Base-by-base conservation (phyloP, 2,329 filamentous ascomycete genomes). In the Pestalotiopsis sp. region DNA sequence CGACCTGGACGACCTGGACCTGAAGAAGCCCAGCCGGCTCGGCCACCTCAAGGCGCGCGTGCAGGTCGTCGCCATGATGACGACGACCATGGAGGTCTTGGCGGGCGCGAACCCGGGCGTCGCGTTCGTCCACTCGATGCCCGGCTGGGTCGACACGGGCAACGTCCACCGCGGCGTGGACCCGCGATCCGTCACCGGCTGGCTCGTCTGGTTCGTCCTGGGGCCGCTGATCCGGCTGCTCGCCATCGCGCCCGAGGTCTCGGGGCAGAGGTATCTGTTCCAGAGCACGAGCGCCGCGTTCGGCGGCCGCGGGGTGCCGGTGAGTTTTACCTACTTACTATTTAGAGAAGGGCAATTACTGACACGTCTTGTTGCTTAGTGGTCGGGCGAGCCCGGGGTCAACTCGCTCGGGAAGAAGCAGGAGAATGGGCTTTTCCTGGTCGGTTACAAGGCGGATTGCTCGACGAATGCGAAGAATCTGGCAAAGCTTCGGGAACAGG, bases 141-240 rank as follows among this genome's bases (percentile, higher is more conserved):
- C 81, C 1, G 80, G 80, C 0, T 74, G 66, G 67, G 80, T 82
- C 60, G 76, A 74, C 64, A 82, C 80, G 9, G 79, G 79, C 3
- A 80, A 80, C 70, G 73, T 75, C 14, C 69, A 69, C 38, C 75
- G 79, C 64, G 75, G 78, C 3, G 13, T 68, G 1, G 75, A 77
- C 9, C 66, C 74, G 6, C 69, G 71, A n/a, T 77, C 76, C 2
- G 25, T 75, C 38, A 52, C 72, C 68, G 71, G 38, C 39, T 80
- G 79, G 77, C 14, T 79, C 6, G 68, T 79, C 57, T 76, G 78
- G 75, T 69, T 79, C 3, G 14, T 82, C 11, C 68, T 80, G 3
- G 75, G 77, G 65, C 79, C 75, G 0, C 68, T 81, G 25, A 74
- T 81, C 27, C 4, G 20, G 1, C 62, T 80, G 0, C 69, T 82